Evolutionary conservation across 108 stramenopile genomes (phyloP).

Genomic region (Fistulifera pelliculosa): DNA sequence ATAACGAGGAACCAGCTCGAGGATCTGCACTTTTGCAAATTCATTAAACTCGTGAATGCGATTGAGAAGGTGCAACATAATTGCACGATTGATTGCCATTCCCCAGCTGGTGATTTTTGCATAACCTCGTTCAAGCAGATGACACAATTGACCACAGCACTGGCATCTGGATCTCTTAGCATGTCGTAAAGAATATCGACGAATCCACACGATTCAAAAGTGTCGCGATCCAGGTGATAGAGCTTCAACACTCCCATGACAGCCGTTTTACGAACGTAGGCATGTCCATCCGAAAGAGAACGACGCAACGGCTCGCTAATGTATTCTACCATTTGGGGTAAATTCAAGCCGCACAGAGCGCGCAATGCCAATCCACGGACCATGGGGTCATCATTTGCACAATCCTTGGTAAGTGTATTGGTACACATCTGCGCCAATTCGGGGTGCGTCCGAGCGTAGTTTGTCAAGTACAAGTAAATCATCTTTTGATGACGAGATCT

Average conservation of each 20-base stretch:
- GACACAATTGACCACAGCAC: constrained; percentile 93
- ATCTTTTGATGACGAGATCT: constrained; percentile 99
- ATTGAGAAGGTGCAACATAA: constrained; percentile 93
- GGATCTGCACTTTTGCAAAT: constrained; percentile 89
- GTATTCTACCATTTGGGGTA: constrained; percentile 97
- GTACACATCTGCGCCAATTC: constrained; percentile 99
- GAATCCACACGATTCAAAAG: constrained; percentile 68
- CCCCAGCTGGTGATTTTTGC: constrained; percentile 83
- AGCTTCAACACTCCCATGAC: constrained; percentile 98
- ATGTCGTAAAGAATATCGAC: constrained; percentile 94
- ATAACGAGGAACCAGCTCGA: constrained; percentile 92
- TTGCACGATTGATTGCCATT: constrained; percentile 90
- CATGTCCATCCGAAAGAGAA: constrained; percentile 80
- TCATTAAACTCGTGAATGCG: constrained; percentile 96
- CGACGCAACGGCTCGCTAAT: constrained; percentile 78
- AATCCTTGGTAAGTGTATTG: constrained; percentile 97
- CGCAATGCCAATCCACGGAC: constrained; percentile 97
- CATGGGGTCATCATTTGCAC: constrained; percentile 97
- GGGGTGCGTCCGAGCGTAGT: constrained; percentile 93
- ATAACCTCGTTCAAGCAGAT: constrained; percentile 94
- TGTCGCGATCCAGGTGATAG: constrained; percentile 81
- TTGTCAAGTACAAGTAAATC: constrained; percentile 97
- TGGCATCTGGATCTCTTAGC: constrained; percentile 92
- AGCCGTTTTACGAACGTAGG: constrained; percentile 97
- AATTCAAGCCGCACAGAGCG: constrained; percentile 81